Conservation (phyloP, 2,329 filamentous ascomycete genomes). For the Verticillium zaregamsianum region DNA sequence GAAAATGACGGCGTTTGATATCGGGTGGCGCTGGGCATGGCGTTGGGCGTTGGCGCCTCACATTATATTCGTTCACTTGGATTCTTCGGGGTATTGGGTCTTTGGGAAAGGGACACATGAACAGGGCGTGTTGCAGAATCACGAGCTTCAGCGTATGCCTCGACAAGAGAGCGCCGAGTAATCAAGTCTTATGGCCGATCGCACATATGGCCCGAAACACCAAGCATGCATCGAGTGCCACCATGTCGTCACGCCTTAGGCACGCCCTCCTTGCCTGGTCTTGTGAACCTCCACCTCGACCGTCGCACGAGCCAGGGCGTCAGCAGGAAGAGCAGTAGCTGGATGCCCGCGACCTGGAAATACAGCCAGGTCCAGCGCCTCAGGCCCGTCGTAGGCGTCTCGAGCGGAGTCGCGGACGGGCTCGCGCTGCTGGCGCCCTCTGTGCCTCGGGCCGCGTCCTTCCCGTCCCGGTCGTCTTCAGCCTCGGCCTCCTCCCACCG, state of each 20-base stretch:
- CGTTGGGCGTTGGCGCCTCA: background rate
- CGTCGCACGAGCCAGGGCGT: slow-evolving; percentile 21
- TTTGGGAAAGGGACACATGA: background rate
- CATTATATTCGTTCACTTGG: background rate
- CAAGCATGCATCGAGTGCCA: background rate
- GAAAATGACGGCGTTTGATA: background rate
- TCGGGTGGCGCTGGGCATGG: background rate
- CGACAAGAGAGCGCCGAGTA: background rate
- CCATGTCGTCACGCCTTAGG: background rate
- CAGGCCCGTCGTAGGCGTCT: slow-evolving; percentile 1
- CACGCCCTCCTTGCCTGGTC: background rate
- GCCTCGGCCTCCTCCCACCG: slow-evolving; percentile 2
- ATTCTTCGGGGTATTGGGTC: background rate
- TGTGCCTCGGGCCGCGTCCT: background rate
- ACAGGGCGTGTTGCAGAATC: background rate
- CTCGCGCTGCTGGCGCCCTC: background rate
- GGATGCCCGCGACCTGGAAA: slow-evolving; percentile 4
- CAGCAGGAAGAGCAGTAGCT: slow-evolving; percentile 5
- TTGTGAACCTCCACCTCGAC: slow-evolving; percentile 41
- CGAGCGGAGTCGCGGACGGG: background rate
- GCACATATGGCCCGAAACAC: too few relatives aligned
- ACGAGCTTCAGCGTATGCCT: too few relatives aligned
- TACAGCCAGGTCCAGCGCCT: slow-evolving; percentile 4
- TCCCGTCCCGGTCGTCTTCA: background rate
- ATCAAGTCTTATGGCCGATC: too few relatives aligned